Conservation (phyloP, 495 filamentous ascomycete genomes). For the Penicillium waksmanii region DNA sequence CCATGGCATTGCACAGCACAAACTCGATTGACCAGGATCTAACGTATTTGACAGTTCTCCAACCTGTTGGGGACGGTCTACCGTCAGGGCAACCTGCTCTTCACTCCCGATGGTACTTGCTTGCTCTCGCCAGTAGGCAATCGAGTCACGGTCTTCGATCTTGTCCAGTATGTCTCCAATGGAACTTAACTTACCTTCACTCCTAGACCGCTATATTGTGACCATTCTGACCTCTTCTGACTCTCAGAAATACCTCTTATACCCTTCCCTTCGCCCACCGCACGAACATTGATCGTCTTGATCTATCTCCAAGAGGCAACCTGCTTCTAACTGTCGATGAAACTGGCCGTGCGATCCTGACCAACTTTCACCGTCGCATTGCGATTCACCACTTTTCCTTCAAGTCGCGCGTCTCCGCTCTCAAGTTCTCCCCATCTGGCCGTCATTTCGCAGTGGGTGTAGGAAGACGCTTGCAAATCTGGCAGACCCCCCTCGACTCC, state of each 20-base stretch:
- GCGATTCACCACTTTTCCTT: conserved; percentile 93
- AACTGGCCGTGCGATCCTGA: conserved; percentile 90
- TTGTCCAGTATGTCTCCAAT: conserved; percentile 74
- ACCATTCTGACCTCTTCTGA: conserved; percentile 8
- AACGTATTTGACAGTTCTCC: conserved; percentile 66
- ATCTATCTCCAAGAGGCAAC: conserved; percentile 85
- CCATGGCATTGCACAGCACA: background rate
- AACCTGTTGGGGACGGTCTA: conserved; percentile 97
- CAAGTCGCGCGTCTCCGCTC: conserved; percentile 75
- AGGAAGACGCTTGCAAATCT: conserved; percentile 85
- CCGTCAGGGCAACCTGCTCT: conserved; percentile 93
- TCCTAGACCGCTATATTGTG: background rate
- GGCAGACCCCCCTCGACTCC: conserved; percentile 94
- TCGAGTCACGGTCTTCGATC: conserved; percentile 90
- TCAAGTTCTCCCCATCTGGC: conserved; percentile 91
- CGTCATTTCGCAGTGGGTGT: conserved; percentile 85
- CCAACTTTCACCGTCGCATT: conserved; percentile 82
- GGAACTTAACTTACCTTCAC: no score
- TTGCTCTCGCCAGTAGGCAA: conserved; percentile 98
- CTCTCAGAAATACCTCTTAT: conserved; percentile 84
- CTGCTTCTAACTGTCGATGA: conserved; percentile 91
- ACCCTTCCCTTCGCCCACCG: conserved; percentile 94
- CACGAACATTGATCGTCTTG: conserved; percentile 86
- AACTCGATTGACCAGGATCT: background rate
- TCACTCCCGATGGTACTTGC: conserved; percentile 94